These are phyloP conservation scores for Pseudopyricularia javanii DNA, from an alignment of 2,329 filamentous ascomycete species.

Conservation along the genomic window DNA sequence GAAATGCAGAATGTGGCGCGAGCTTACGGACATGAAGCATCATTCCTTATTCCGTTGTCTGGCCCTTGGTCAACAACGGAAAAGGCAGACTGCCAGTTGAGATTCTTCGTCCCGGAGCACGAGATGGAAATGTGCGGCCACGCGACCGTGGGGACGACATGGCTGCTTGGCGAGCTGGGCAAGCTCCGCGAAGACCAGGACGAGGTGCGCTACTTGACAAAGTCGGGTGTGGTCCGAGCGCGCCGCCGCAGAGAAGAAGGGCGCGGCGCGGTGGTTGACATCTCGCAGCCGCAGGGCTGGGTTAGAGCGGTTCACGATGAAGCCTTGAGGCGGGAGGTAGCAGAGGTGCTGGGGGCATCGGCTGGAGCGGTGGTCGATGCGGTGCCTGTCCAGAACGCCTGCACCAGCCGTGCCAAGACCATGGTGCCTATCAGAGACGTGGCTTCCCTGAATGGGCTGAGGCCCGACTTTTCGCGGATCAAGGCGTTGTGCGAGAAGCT, in stretches of 20 bases:
- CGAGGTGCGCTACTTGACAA: neutral
- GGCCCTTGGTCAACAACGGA: neutral
- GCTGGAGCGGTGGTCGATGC: no score
- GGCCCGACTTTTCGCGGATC: neutral
- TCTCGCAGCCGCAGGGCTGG: neutral
- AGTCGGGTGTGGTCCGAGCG: neutral
- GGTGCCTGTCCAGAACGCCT: neutral
- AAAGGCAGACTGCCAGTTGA: neutral
- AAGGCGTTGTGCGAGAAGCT: neutral
- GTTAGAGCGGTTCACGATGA: neutral
- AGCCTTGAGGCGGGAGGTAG: neutral
- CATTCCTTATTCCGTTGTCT: neutral
- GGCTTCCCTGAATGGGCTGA: neutral
- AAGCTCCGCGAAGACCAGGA: neutral
- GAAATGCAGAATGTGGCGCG: neutral
- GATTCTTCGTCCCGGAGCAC: neutral
- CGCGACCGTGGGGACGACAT: neutral
- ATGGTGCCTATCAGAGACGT: neutral
- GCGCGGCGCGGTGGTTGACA: neutral
- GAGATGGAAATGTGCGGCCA: constrained; percentile 1
- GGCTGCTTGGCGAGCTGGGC: neutral
- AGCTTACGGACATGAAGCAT: neutral
- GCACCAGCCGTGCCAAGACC: neutral
- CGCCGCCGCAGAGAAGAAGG: neutral
- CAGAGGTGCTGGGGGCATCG: neutral